Evolutionary conservation across 305 asterid genomes (phyloP).

Genomic region (Ilex paraguariensis): DNA sequence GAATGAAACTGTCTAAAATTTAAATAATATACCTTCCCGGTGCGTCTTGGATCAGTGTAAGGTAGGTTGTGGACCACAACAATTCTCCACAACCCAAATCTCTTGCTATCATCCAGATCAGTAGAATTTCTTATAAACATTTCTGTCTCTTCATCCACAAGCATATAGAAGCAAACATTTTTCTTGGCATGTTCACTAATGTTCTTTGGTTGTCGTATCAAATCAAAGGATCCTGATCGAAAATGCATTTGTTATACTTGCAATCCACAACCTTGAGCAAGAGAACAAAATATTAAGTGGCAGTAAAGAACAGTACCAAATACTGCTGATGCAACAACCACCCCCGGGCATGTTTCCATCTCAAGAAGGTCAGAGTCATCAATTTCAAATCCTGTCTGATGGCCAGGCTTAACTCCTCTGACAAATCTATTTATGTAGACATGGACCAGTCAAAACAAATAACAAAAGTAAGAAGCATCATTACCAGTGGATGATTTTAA

Average conservation of each 20-base stretch:
- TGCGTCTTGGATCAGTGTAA: constrained; percentile 77
- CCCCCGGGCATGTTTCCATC: constrained; percentile 77
- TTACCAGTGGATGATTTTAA: background rate
- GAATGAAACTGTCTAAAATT: background rate
- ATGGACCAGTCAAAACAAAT: background rate
- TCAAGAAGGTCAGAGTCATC: constrained; percentile 70
- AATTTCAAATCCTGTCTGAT: constrained; percentile 69
- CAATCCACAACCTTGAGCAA: constrained; percentile 9
- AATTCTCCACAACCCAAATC: constrained; percentile 73
- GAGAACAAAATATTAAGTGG: constrained; percentile 2
- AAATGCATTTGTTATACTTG: constrained; percentile 22
- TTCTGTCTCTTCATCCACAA: constrained; percentile 77
- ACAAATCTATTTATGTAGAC: constrained; percentile 44
- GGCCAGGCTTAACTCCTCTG: constrained; percentile 74
- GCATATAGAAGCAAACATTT: constrained; percentile 74
- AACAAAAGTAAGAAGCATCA: background rate
- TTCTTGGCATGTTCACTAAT: constrained; percentile 56
- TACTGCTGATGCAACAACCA: constrained; percentile 81
- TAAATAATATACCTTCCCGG: constrained; percentile 61
- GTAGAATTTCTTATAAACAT: constrained; percentile 48
- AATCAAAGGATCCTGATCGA: constrained; percentile 70
- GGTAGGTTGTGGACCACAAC: constrained; percentile 74
- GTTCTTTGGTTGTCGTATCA: constrained; percentile 71
- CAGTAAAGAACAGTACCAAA: constrained; percentile 45
- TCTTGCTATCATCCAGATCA: constrained; percentile 51